Evolutionary conservation across 352 stramenopile genomes (phyloP).

Genomic region (Phytophthora melonis): DNA sequence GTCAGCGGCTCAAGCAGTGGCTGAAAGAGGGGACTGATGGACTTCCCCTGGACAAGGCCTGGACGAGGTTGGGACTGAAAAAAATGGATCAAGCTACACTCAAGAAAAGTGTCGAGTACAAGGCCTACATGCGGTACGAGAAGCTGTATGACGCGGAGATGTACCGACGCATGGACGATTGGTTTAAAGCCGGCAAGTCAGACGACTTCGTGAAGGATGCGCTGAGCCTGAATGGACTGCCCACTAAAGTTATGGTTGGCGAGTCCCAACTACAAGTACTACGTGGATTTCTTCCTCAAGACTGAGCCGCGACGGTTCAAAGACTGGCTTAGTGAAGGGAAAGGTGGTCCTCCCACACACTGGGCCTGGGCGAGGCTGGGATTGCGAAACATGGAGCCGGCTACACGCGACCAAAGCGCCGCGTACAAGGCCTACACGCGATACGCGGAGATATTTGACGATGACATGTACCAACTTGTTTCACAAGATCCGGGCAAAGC

Average conservation of each 20-base stretch:
- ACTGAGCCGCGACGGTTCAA: not conserved
- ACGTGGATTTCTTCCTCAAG: not conserved
- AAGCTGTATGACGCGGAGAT: too few relatives aligned
- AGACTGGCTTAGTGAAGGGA: not conserved
- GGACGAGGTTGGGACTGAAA: too few relatives aligned
- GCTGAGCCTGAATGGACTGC: not conserved
- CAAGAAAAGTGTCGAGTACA: too few relatives aligned
- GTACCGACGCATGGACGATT: too few relatives aligned
- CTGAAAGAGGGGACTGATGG: too few relatives aligned
- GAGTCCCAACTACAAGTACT: not conserved
- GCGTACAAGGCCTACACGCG: not conserved
- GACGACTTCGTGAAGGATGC: not conserved
- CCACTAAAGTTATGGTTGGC: not conserved
- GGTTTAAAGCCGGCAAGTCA: too few relatives aligned
- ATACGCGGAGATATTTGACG: not conserved
- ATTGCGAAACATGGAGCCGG: not conserved
- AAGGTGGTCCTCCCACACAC: not conserved
- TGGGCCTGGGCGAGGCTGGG: not conserved
- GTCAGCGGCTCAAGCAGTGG: too few relatives aligned
- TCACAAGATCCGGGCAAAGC: not conserved
- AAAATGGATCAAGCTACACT: too few relatives aligned
- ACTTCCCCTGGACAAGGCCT: too few relatives aligned
- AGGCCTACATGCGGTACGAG: too few relatives aligned
- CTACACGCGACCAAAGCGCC: not conserved
- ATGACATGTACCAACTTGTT: not conserved